Evolutionary conservation across 495 filamentous ascomycete species (phyloP), one percentile per base, ranked within the genome.

Genomic region (Xylaria telfairii): DNA sequence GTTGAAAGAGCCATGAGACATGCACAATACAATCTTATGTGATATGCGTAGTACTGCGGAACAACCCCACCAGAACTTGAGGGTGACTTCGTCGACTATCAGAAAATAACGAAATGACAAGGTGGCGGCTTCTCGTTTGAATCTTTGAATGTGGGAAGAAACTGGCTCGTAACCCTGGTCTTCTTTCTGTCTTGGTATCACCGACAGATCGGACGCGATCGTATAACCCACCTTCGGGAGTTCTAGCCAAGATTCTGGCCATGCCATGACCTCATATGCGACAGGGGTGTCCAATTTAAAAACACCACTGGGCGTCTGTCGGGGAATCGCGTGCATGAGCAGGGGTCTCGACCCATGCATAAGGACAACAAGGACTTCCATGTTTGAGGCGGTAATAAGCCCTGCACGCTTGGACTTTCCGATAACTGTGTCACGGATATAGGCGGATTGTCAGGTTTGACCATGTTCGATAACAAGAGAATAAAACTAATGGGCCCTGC

Each of bases 1-100:
- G 76, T 75, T 2, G 74, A 75, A 46, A 78, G 76, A 71, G 76
- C 76, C 76, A 78, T 78, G 70, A 54, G 62, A 42, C 26, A 37
- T 13, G 56, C 19, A 59, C 32, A 37, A 37, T 46, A 37, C 62
- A 65, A 49, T 41, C 44, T 44, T 44, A 13, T 37, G 61, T 41
- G n/a, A 68, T 57, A 24, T 30, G 61, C 26, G 19, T 10, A 10
- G 51, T 64, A 65, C 61, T 28, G 60, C 26, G 44, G 41, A 69
- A 62, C 44, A 53, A 69, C 41, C 30, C 54, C 42, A 53, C 67
- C 12, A 30, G 67, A 44, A 62, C 56, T 63, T 63, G 67, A 54
- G 24, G 17, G 37, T 54, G 57, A 69, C 67, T 69, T 54, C 5
- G 54, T 34, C 10, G 10, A 32, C 44, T 63, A 63, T 49, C 56